Conservation (phyloP, 192 early-diverging fungal genomes). For the Lunasporangiospora selenospora region DNA sequence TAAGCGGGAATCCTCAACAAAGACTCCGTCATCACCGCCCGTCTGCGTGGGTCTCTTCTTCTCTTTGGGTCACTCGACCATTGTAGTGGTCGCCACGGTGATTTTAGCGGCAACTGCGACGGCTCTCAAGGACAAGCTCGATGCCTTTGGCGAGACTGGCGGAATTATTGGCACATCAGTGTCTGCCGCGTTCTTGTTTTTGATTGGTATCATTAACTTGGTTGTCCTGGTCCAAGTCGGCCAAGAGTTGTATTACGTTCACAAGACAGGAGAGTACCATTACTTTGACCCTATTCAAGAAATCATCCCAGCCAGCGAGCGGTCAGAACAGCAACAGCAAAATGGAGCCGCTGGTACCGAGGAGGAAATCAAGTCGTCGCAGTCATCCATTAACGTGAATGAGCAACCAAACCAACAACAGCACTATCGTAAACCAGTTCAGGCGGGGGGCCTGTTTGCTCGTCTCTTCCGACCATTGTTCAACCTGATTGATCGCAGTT, state of each 20-base stretch:
- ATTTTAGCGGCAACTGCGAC: slow-evolving; percentile 54
- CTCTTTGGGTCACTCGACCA: slow-evolving; percentile 74
- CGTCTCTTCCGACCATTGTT: slow-evolving; percentile 60
- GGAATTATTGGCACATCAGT: slow-evolving; percentile 68
- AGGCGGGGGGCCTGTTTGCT: slow-evolving; percentile 45
- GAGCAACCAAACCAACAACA: neutral
- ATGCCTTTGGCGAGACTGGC: slow-evolving; percentile 51
- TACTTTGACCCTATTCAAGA: slow-evolving; percentile 17
- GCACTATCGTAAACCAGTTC: neutral
- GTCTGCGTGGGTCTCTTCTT: slow-evolving; percentile 73
- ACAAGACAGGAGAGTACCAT: slow-evolving; percentile 9
- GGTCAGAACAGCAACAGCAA: no score
- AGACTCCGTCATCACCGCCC: slow-evolving; percentile 51
- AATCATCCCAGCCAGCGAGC: no score
- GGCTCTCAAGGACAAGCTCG: slow-evolving; percentile 50
- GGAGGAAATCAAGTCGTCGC: neutral
- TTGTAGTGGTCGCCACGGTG: slow-evolving; percentile 61
- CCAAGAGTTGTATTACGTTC: slow-evolving; percentile 1
- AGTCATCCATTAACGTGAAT: neutral
- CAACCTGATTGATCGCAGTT: slow-evolving; percentile 57
- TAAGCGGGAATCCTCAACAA: no score
- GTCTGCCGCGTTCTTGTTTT: slow-evolving; percentile 61
- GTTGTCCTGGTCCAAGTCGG: slow-evolving; percentile 51
- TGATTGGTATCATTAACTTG: slow-evolving; percentile 64
- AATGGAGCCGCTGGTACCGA: neutral